Percentiles rank a stretch among this genome's conserved stretches.
phyloP scores from a whole-genome alignment of 306 rosid genomes.

The Coriaria nepalensis region DNA sequence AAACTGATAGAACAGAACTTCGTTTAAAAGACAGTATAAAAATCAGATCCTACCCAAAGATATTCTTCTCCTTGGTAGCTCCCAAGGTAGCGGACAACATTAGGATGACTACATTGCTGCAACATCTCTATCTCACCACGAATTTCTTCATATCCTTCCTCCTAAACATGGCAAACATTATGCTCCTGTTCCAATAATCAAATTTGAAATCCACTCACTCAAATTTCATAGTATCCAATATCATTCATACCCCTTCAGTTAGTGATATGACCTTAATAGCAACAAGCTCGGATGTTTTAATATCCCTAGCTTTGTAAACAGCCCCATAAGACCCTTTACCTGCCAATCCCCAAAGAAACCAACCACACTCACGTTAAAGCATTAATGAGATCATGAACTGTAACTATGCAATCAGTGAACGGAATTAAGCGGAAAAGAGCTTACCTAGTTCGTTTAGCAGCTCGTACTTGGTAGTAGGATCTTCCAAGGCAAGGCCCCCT shows the following conservation, averaged over 20 bases:
- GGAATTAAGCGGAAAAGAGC: conserved; percentile 3
- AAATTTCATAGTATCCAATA: conserved; percentile 1
- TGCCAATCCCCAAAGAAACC: conserved; percentile 20
- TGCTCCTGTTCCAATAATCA: conserved; percentile 13
- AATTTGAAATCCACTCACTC: conserved; percentile 8
- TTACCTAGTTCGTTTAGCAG: conserved; percentile 92
- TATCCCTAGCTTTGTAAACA: conserved; percentile 93
- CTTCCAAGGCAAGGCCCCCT: conserved; percentile 80
- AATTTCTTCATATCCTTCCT: conserved; percentile 97
- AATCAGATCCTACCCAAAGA: conserved; percentile 71
- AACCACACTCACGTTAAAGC: not conserved
- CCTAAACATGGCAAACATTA: conserved; percentile 33
- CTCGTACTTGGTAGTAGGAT: conserved; percentile 79
- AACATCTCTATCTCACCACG: conserved; percentile 98
- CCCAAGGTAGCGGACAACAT: conserved; percentile 95
- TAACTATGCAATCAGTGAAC: not conserved
- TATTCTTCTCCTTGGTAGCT: conserved; percentile 99
- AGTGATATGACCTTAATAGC: conserved; percentile 91
- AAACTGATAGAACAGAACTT: conserved; percentile 6
- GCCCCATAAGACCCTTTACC: conserved; percentile 98
- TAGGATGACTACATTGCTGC: conserved; percentile 96
- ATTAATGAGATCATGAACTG: not conserved
- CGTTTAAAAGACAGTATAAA: not conserved
- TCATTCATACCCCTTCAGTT: conserved; percentile 65
- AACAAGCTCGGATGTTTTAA: conserved; percentile 80